Evolutionary conservation across 495 filamentous ascomycete species (phyloP).

Genomic region (Hyaloscypha bicolor): DNA sequence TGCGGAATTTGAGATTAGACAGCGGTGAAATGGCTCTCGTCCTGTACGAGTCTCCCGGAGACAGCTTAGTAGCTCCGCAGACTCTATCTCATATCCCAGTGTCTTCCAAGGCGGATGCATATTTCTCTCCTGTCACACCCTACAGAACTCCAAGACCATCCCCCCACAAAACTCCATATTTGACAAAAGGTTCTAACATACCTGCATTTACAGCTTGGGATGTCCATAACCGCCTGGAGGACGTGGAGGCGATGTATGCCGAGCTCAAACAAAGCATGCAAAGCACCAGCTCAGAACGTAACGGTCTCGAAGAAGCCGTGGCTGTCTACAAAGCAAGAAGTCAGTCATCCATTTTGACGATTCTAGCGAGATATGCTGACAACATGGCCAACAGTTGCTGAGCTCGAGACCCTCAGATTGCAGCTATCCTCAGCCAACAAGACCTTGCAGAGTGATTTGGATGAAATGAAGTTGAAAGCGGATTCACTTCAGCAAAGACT

Average conservation of each 20-base stretch:
- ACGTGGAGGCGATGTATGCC: conserved; percentile 64
- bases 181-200: conserved; percentile 73
- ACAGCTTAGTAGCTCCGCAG: conserved; percentile 27
- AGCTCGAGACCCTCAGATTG: conserved; percentile 63
- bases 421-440: conserved; percentile 42
- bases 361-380: conserved; percentile 2
- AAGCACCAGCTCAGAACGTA: conserved; percentile 59
- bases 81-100: conserved; percentile 42
- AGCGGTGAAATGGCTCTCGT: conserved; percentile 23
- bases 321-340: conserved; percentile 71
- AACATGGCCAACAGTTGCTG: conserved; percentile 54
- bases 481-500: conserved; percentile 41
- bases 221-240: conserved; percentile 53
- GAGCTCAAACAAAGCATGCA: conserved; percentile 64
- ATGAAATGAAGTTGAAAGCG: conserved; percentile 52
- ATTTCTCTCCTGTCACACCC: conserved; percentile 32
- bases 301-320: conserved; percentile 67
- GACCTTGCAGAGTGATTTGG: conserved; percentile 44
- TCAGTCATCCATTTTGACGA: conserved; percentile 42
- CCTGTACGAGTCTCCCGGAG: conserved; percentile 19
- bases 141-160: conserved; percentile 31
- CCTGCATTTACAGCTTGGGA: conserved; percentile 68
- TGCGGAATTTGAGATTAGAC: conserved; percentile 20
- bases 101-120: conserved; percentile 27
- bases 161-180: conserved; percentile 48